Conservation (phyloP, 495 filamentous ascomycete species). For the Penicillium daleae region DNA sequence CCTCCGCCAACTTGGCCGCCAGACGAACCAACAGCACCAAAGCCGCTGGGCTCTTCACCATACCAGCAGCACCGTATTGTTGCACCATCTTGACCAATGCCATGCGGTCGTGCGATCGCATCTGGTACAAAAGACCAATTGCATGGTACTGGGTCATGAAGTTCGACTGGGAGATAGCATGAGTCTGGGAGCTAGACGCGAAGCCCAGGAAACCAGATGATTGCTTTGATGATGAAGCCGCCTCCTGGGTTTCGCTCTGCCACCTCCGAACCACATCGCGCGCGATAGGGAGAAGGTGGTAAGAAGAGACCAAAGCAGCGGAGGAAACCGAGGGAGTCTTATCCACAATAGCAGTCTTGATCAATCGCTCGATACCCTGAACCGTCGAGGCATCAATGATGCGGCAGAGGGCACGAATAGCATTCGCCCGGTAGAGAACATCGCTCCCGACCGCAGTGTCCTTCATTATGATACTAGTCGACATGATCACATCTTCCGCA, state of each 20-base stretch:
- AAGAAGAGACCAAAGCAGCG: conserved; percentile 94
- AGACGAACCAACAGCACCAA: conserved; percentile 89
- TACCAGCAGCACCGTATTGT: conserved; percentile 89
- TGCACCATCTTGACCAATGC: conserved; percentile 99
- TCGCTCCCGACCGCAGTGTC: conserved; percentile 96
- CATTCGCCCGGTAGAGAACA: conserved; percentile 94
- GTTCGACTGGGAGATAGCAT: conserved; percentile 69
- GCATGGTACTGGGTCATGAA: conserved; percentile 99
- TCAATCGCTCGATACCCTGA: conserved; percentile 95
- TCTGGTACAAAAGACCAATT: conserved; percentile 96
- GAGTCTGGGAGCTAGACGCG: conserved; percentile 68
- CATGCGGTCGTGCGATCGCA: conserved; percentile 97
- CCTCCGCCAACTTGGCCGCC: conserved; percentile 93
- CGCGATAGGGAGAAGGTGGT: conserved; percentile 95
- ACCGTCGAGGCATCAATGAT: conserved; percentile 99
- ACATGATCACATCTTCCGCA: conserved; percentile 99
- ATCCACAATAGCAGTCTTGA: conserved; percentile 99
- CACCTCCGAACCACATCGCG: conserved; percentile 94
- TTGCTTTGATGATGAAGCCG: conserved; percentile 85
- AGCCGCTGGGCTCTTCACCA: conserved; percentile 92
- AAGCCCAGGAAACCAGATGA: conserved; percentile 91
- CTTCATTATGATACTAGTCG: conserved; percentile 99
- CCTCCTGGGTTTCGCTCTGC: conserved; percentile 99
- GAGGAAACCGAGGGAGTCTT: conserved; percentile 98
- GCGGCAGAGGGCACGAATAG: conserved; percentile 91